Percentiles rank a stretch among this genome's conserved stretches.
Evolutionary conservation across 2,329 filamentous ascomycete species (phyloP).

Genomic region (Fusarium subtropicale): DNA sequence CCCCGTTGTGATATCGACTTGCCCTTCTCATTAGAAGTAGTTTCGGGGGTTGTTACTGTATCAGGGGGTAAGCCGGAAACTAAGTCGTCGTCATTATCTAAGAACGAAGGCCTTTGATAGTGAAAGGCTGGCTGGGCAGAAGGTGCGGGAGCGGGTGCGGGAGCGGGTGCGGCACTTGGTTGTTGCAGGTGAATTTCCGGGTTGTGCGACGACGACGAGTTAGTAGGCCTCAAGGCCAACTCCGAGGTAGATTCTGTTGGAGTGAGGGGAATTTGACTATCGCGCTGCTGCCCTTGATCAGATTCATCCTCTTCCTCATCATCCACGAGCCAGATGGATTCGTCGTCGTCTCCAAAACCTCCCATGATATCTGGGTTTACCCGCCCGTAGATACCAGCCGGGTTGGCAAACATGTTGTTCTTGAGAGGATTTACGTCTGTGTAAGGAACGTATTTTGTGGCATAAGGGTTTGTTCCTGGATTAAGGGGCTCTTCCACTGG

Average conservation of each 20-base stretch:
- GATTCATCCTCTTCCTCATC: conserved; percentile 49
- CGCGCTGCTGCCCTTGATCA: conserved; percentile 24
- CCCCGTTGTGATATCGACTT: conserved; percentile 16
- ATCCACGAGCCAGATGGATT: conserved; percentile 48
- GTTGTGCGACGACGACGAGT: background rate
- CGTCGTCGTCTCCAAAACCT: conserved; percentile 49
- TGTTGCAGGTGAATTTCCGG: conserved; percentile 16
- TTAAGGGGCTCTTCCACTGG: background rate
- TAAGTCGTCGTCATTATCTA: conserved; percentile 42
- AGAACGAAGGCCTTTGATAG: conserved; percentile 37
- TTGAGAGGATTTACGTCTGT: conserved; percentile 43
- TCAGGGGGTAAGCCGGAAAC: background rate
- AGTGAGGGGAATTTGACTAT: background rate
- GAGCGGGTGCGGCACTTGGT: conserved; percentile 23
- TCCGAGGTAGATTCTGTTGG: background rate
- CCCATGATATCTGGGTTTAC: conserved; percentile 50
- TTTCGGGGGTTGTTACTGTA: conserved; percentile 4
- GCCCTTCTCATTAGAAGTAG: background rate
- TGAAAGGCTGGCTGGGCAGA: conserved; percentile 26
- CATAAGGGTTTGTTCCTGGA: conserved; percentile 18
- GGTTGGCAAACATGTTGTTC: conserved; percentile 46
- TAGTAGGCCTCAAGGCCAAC: background rate
- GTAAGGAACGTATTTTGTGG: conserved; percentile 41
- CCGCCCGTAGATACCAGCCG: conserved; percentile 46
- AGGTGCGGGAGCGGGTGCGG: conserved; percentile 17